A percentile compares a stretch with the other conserved stretches of the same genome.
These are phyloP conservation scores for Myxozyma sirexii DNA, from an alignment of 805 yeast genomes.

Conservation along the genomic window DNA sequence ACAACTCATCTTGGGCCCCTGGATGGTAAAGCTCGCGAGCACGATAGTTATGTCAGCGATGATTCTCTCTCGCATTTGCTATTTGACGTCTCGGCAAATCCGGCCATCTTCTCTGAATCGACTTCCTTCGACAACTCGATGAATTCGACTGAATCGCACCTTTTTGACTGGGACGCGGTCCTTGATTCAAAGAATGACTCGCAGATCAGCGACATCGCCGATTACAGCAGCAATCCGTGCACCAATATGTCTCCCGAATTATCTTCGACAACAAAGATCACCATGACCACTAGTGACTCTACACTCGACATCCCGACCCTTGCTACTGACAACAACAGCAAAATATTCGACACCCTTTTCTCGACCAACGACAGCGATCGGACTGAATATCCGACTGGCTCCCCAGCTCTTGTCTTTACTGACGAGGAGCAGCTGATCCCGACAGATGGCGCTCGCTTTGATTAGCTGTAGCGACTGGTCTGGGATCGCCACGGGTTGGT, in stretches of 20 bases:
- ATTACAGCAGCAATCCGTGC: no score
- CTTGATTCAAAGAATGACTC: conserved; percentile 4
- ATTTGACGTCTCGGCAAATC: conserved; percentile 23
- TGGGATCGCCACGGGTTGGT: conserved; percentile 21
- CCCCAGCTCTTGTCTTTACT: conserved; percentile 17
- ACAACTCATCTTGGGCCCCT: conserved; percentile 20
- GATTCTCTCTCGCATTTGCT: conserved; percentile 17
- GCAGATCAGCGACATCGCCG: background rate
- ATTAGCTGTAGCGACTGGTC: conserved; percentile 34
- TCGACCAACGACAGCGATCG: background rate
- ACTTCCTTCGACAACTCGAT: background rate
- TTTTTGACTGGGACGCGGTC: conserved; percentile 21
- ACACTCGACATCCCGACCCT: background rate
- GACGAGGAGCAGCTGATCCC: conserved; percentile 27
- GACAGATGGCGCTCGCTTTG: conserved; percentile 34
- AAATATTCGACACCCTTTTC: background rate
- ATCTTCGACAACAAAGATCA: background rate
- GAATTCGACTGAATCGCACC: background rate
- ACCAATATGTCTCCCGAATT: background rate
- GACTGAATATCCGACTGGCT: conserved; percentile 17
- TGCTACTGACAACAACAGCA: background rate
- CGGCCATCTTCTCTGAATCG: conserved; percentile 4
- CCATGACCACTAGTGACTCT: background rate
- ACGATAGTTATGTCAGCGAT: conserved; percentile 5
- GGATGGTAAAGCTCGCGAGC: conserved; percentile 22